Evolutionary conservation across 495 filamentous ascomycete genomes (phyloP), one percentile per base, ranked within the genome.

Genomic region (Neurospora intermedia): DNA sequence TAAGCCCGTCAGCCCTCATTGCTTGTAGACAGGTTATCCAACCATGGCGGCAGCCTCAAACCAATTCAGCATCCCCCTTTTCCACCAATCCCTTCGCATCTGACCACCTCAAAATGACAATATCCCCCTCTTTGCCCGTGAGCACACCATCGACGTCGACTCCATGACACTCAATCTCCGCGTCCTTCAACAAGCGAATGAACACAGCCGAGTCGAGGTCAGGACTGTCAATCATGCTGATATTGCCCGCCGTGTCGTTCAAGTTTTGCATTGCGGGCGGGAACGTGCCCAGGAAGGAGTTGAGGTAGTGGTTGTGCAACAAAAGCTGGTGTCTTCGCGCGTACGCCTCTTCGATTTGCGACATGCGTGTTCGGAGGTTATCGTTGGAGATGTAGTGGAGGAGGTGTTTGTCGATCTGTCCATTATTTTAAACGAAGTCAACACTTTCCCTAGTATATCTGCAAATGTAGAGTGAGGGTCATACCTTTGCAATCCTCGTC

Each of bases 221-320:
- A 9, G 96, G 96, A 1, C 87, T 84, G 74, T 96, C 93, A 31
- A 99, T 88, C 96, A 99, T 99, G 82, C 88, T 93, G 72, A 94
- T 91, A 2, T 94, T 93, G 2, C 93, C 95, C 0, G 91, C 89
- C 70, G 92, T 92, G 83, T 99, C 96, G 85, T 98, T 94, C 70
- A 99, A 82, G 77, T 92, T 87, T 78, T 92, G 89, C 78, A 98
- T 79, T 46, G 86, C 81, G 43, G 87, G 80, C 39, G 96, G 94
- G 75, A 99, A 99, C 38, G 89, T 87, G 0, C 85, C 85, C 72
- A 99, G 85, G 79, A 99, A 99, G 2, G 91, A 91, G 2, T 89
- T 85, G 18, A 90, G 83, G 80, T 94, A 98, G 81, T 98, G 95
- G 13, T 86, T 83, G 70, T 95, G 91, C 23, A 98, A 84, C 2